Evolutionary conservation across 2,329 filamentous ascomycete genomes (phyloP).

Genomic region (Penicillium sp.): DNA sequence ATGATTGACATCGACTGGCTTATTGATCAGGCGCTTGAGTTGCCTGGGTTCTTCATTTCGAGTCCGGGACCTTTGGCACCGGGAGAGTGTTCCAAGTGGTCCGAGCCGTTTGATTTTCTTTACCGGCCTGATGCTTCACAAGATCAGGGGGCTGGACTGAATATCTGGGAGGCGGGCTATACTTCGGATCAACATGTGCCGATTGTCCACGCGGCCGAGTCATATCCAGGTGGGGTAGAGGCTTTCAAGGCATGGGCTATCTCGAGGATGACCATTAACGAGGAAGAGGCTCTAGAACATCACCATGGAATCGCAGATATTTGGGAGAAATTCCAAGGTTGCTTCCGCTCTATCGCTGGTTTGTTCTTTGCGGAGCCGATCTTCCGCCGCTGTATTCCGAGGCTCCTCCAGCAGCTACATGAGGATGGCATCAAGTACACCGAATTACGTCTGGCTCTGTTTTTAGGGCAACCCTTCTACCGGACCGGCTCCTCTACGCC

Average conservation of each 20-base stretch:
- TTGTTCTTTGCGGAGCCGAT: slow-evolving; percentile 19
- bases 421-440: slow-evolving; percentile 18
- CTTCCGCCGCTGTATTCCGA: slow-evolving; percentile 18
- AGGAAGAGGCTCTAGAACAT: slow-evolving; percentile 20
- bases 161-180: slow-evolving; percentile 17
- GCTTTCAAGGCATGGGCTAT: slow-evolving; percentile 19
- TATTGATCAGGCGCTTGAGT: slow-evolving; percentile 18
- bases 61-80: slow-evolving; percentile 11
- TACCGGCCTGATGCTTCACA: slow-evolving; percentile 8
- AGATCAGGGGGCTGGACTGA: neutral
- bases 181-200: slow-evolving; percentile 8
- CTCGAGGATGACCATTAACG: slow-evolving; percentile 15
- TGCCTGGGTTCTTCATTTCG: slow-evolving; percentile 15
- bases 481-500: slow-evolving; percentile 6
- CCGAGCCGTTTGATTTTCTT: slow-evolving; percentile 10
- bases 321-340: slow-evolving; percentile 18
- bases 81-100: neutral
- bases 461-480: slow-evolving; percentile 9
- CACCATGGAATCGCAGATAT: slow-evolving; percentile 19
- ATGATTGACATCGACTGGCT: slow-evolving; percentile 22
- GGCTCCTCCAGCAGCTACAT: slow-evolving; percentile 19
- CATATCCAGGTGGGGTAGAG: slow-evolving; percentile 9
- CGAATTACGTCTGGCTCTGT: slow-evolving; percentile 19
- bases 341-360: slow-evolving; percentile 14
- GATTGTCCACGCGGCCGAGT: neutral